A percentile compares a stretch with the other conserved stretches of the same genome.
Conservation (phyloP, 495 filamentous ascomycete species). For the Lentithecium fluviatile region DNA sequence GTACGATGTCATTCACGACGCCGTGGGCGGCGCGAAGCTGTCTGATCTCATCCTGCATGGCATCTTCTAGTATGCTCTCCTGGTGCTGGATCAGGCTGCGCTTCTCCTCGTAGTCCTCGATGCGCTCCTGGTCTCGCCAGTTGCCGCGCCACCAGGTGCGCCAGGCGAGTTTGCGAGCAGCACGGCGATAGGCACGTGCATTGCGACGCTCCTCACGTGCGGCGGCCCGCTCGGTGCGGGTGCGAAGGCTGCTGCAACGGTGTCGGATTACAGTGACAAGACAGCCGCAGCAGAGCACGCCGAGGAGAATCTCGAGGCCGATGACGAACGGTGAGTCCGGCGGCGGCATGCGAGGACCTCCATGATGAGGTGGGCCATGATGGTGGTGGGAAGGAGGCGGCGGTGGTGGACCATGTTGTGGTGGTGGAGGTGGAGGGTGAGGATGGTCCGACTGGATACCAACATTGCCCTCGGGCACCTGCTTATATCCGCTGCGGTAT, state of each 20-base stretch:
- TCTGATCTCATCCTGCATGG: conserved; percentile 48
- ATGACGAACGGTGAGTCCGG: conserved; percentile 16
- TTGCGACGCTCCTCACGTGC: conserved; percentile 42
- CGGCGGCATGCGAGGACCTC: conserved; percentile 7
- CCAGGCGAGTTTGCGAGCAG: conserved; percentile 38
- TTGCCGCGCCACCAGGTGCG: conserved; percentile 36
- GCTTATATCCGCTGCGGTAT: conserved; percentile 20
- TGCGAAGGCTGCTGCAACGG: conserved; percentile 36
- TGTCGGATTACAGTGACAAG: conserved; percentile 35
- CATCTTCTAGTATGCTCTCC: conserved; percentile 43
- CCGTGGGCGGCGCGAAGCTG: conserved; percentile 40
- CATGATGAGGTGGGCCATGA: conserved; percentile 11
- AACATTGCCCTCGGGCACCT: conserved; percentile 10
- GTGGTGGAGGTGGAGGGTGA: not conserved
- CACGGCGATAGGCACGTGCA: conserved; percentile 38
- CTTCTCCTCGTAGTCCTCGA: conserved; percentile 47
- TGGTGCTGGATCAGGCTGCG: conserved; percentile 41
- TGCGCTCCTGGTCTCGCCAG: conserved; percentile 26
- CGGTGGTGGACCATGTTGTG: conserved; percentile 3
- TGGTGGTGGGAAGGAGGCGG: not conserved
- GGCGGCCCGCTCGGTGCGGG: conserved; percentile 39
- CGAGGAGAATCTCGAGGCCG: conserved; percentile 17
- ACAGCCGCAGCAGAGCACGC: conserved; percentile 32
- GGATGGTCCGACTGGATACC: not conserved
- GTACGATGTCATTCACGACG: conserved; percentile 38